phyloP scores from a whole-genome alignment of 331 rosid species.

The Pyracantha coccinea region DNA sequence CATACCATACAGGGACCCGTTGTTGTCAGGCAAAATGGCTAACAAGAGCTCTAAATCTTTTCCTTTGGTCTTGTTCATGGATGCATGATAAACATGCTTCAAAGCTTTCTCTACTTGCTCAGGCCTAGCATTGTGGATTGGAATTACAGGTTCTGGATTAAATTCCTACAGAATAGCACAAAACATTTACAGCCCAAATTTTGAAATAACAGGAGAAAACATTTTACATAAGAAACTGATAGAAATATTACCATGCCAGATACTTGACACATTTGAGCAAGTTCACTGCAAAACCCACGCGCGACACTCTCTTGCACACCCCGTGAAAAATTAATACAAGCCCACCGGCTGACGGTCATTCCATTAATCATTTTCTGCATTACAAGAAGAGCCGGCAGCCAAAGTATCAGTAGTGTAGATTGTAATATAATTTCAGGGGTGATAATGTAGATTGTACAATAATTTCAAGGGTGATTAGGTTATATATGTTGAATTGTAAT shows the following conservation, averaged over 20 bases:
- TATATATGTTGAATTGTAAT: too few species aligned
- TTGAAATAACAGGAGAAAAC: background rate
- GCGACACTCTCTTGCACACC: constrained; percentile 88
- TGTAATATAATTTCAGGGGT: too few species aligned
- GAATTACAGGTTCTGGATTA: constrained; percentile 75
- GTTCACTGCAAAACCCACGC: constrained; percentile 83
- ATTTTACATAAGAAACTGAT: background rate
- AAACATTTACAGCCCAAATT: background rate
- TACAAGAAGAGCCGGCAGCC: constrained; percentile 10
- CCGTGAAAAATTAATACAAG: constrained; percentile 89
- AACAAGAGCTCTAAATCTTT: constrained; percentile 84
- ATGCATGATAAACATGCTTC: constrained; percentile 80
- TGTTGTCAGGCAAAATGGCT: constrained; percentile 90
- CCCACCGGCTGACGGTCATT: constrained; percentile 97
- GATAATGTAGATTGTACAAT: too few species aligned
- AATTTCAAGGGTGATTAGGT: too few species aligned
- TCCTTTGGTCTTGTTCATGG: constrained; percentile 80
- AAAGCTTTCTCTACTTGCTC: constrained; percentile 94
- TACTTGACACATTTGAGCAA: constrained; percentile 95
- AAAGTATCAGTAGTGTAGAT: background rate
- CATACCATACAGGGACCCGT: constrained; percentile 92
- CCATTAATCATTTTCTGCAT: constrained; percentile 97
- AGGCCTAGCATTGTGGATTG: constrained; percentile 84
- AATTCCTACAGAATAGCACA: constrained; percentile 49
- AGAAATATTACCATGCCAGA: constrained; percentile 74